Evolutionary conservation across 2,329 filamentous ascomycete genomes (phyloP), one percentile per base, ranked within the genome.

Genomic region (Cryphonectria nitschkei): DNA sequence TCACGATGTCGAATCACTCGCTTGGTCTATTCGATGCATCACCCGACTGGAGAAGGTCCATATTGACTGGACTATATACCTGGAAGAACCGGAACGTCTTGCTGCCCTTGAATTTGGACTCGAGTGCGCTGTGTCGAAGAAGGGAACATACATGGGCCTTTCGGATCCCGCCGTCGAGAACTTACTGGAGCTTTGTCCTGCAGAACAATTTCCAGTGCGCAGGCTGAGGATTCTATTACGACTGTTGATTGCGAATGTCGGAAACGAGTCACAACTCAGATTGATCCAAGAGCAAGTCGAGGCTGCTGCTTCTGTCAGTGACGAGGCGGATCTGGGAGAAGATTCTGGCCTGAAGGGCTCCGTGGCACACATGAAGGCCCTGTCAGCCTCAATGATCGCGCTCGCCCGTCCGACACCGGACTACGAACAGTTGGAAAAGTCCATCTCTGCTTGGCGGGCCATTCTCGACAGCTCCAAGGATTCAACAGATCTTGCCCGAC

Each of bases 81-180:
- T 90, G 8, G 79, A 83, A 0, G 87, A 85, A 61, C 73, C 78
- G 7, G 87, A 87, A 78, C 87, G 85, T 71, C 85, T 84, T 11
- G 87, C 88, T 2, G 86, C 88, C 1, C 80, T 92, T 26, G 89
- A 92, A 73, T 86, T 91, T 75, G 82, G 89, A 41, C 78, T 92
- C 60, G 82, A 87, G 65, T 83, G 87, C 56, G 83, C 84, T 62
- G 77, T 83, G 29, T 71, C 70, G 11, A 67, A 58, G 13, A 68
- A 67, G 13, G 52, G 39, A 9, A 3, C 76, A 83, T 34, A 81
- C 80, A 11, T 77, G 86, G 22, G 80, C 7, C 39, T 58, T 39
- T 58, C 84, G 6, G 83, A 87, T 66, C 78, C 84, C 1, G 82
- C 80, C 16, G 80, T 87, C 14, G 81, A 83, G 50, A 79, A 82